Evolutionary conservation across 768 basidiomycete species (phyloP).

Genomic region (Phylloporus sp.): DNA sequence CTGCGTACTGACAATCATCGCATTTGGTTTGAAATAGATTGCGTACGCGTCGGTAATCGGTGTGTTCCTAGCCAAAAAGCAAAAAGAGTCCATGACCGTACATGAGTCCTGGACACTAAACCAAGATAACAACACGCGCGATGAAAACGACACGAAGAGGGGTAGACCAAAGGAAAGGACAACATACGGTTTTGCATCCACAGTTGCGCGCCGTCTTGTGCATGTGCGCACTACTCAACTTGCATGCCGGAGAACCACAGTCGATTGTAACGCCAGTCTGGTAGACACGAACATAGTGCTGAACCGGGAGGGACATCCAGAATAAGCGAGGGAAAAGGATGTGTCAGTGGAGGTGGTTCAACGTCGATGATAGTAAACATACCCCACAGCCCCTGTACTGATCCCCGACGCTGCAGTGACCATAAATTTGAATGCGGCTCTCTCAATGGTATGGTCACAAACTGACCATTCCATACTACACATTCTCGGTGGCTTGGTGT

Average conservation of each 20-base stretch:
- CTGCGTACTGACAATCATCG: conserved; percentile 47
- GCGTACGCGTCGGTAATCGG: conserved; percentile 52
- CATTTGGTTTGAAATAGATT: conserved; percentile 67
- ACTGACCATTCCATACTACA: conserved; percentile 57
- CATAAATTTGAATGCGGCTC: conserved; percentile 7
- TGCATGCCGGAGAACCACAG: conserved; percentile 50
- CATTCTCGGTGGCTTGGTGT: conserved; percentile 34
- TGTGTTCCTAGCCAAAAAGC: conserved; percentile 27
- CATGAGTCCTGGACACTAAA: not conserved
- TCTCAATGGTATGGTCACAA: not conserved
- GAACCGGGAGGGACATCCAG: not conserved
- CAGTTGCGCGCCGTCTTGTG: conserved; percentile 60
- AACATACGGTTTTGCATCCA: conserved; percentile 43
- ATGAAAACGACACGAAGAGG: not conserved
- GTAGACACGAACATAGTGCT: conserved; percentile 66
- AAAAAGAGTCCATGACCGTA: not conserved
- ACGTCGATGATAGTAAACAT: conserved; percentile 6
- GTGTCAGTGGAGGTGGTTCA: conserved; percentile 3
- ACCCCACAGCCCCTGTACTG: conserved; percentile 43
- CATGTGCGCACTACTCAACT: conserved; percentile 51
- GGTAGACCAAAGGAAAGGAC: not conserved
- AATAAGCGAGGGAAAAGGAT: not conserved
- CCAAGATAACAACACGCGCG: not conserved
- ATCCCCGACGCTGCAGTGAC: conserved; percentile 34
- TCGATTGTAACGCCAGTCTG: conserved; percentile 59